These are phyloP conservation scores for Pleurotus cornucopiae DNA, from an alignment of 768 basidiomycete species.

Conservation along the genomic window DNA sequence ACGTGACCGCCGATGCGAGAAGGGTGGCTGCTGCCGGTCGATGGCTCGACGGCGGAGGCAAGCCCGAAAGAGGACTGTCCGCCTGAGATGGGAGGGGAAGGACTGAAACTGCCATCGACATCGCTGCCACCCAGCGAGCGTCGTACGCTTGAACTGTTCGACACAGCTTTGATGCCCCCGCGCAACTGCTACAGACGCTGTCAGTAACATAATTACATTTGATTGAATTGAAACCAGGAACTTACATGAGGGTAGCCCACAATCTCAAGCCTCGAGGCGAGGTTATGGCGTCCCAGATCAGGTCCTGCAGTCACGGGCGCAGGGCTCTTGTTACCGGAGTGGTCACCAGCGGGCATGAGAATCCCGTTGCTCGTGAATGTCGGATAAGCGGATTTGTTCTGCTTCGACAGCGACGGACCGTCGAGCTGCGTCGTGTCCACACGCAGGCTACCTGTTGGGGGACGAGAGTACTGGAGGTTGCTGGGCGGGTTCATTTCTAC, in stretches of 20 bases:
- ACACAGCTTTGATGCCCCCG: slow-evolving; percentile 39
- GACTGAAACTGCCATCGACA: slow-evolving; percentile 51
- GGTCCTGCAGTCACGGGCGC: slow-evolving; percentile 83
- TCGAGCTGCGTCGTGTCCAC: slow-evolving; percentile 72
- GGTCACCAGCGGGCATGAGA: slow-evolving; percentile 54
- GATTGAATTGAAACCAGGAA: neutral
- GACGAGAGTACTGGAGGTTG: slow-evolving; percentile 52
- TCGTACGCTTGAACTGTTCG: slow-evolving; percentile 50
- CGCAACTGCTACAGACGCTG: slow-evolving; percentile 27
- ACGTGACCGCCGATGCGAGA: slow-evolving; percentile 63
- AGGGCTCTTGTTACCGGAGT: slow-evolving; percentile 60
- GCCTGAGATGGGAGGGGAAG: slow-evolving; percentile 46
- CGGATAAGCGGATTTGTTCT: slow-evolving; percentile 87
- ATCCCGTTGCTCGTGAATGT: slow-evolving; percentile 59
- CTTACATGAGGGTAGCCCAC: slow-evolving; percentile 69
- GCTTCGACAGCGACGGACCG: slow-evolving; percentile 47
- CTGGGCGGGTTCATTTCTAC: slow-evolving; percentile 44
- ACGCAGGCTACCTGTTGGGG: slow-evolving; percentile 65
- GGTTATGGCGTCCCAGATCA: slow-evolving; percentile 73
- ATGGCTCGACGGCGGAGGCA: slow-evolving; percentile 4
- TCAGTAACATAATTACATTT: too few relatives aligned
- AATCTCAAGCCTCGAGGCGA: slow-evolving; percentile 62
- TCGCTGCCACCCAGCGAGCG: slow-evolving; percentile 80
- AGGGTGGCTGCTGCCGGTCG: slow-evolving; percentile 12
- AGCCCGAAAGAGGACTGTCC: slow-evolving; percentile 21